phyloP scores from a whole-genome alignment of 129 eudicot genomes.

The Flaveria trinervia region DNA sequence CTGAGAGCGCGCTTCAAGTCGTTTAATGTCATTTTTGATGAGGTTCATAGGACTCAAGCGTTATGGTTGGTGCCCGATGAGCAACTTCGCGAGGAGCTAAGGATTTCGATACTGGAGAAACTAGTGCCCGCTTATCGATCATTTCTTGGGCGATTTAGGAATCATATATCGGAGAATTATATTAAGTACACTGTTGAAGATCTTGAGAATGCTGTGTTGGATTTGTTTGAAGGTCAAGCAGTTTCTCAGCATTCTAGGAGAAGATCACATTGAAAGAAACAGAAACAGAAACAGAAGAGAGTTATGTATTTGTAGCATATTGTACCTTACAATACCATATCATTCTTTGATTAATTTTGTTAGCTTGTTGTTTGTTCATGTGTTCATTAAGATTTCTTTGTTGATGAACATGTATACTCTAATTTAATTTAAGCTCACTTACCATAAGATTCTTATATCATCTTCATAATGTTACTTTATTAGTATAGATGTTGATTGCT shows the following conservation, averaged over 20 bases:
- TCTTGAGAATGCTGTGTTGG: slow-evolving; percentile 54
- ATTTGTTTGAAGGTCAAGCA: slow-evolving; percentile 57
- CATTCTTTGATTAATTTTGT: not conserved
- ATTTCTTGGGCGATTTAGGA: slow-evolving; percentile 59
- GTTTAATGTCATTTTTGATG: slow-evolving; percentile 62
- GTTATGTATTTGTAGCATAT: not conserved
- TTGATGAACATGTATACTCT: not conserved
- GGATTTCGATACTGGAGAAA: slow-evolving; percentile 52
- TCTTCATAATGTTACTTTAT: not conserved
- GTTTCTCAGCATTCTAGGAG: slow-evolving; percentile 45
- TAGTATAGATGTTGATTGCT: not conserved
- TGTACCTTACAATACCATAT: not conserved
- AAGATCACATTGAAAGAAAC: slow-evolving; percentile 36
- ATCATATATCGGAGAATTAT: slow-evolving; percentile 53
- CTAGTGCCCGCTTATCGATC: slow-evolving; percentile 33
- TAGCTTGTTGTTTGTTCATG: slow-evolving; percentile 7
- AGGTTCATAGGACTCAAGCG: slow-evolving; percentile 63
- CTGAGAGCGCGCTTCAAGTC: slow-evolving; percentile 36
- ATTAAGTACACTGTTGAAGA: slow-evolving; percentile 68
- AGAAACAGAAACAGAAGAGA: not conserved
- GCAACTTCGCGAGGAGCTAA: slow-evolving; percentile 42
- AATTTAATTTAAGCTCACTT: not conserved
- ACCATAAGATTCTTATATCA: not conserved
- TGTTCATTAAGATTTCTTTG: not conserved
- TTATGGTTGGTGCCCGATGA: slow-evolving; percentile 27